Evolutionary conservation across 2,329 filamentous ascomycete genomes (phyloP), one percentile per base, ranked within the genome.

Genomic region (Colletotrichum echinochloae): DNA sequence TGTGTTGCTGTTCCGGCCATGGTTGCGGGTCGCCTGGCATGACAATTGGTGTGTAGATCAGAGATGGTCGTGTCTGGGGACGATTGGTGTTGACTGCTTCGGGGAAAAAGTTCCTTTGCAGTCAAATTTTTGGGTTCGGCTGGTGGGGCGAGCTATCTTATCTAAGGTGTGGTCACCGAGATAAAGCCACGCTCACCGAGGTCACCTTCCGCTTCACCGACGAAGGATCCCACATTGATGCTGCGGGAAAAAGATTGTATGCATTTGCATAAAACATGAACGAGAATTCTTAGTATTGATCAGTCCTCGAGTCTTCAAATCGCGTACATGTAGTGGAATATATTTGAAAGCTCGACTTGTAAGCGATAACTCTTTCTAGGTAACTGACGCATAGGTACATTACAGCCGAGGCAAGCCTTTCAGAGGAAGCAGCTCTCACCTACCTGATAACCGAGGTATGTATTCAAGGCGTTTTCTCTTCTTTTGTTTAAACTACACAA

Each of bases 1-100:
- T 79, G 80, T 28, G 72, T 61, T 55, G 73, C 71, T 70, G 76
- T 57, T 30, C 75, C 78, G 56, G 78, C 76, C 79, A 79, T 78
- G 23, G 3, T 39, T 71, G n/a, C 39, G 28, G 11, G 23, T 11
- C 14, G 11, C 18, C 28, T 57, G 37, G 5, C 16, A 20, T 26
- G 20, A 39, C 30, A 61, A 41, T 57, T 59, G 57, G 37, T 46
- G 23, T 28, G 20, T 44, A 30, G 30, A 30, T 28, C 37, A 12
- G 23, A 9, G 12, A n/a, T 9, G 5, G 39, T 61, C 6, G 37
- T 30, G 11, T 7, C 46, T n/a, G 5, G 5, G 44, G 14, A 6
- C 16, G 14, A 3, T 39, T n/a, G 9, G 39, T 23, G 48, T 35
- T 46, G 57, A 65, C 11, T 35, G 18, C 23, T 5, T 3, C 3